These are phyloP conservation scores for Emydomyces testavorans DNA, from an alignment of 2,329 filamentous ascomycete species.

Conservation along the genomic window DNA sequence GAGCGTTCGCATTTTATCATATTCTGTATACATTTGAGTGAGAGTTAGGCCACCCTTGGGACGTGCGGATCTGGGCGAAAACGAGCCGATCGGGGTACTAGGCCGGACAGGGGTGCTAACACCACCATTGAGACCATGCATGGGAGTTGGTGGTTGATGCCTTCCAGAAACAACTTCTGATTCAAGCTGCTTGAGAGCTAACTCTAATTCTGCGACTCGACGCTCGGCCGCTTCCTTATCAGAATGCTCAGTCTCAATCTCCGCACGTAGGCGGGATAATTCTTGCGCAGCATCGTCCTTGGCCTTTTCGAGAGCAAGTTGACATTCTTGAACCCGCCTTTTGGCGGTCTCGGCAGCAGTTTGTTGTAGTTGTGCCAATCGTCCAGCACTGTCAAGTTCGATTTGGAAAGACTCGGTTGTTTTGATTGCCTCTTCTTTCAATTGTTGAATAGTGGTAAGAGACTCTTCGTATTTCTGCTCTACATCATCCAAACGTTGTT, in stretches of 20 bases:
- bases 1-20: constrained; percentile 52
- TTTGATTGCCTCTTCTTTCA: constrained; percentile 70
- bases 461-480: constrained; percentile 80
- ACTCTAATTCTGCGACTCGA: constrained; percentile 54
- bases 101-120: constrained; percentile 41
- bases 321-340: constrained; percentile 48
- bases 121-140: constrained; percentile 41
- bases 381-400: constrained; percentile 68
- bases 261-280: constrained; percentile 42
- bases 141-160: constrained; percentile 43
- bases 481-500: constrained; percentile 68
- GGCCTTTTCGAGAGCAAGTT: constrained; percentile 45
- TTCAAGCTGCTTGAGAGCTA: constrained; percentile 50
- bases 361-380: constrained; percentile 63
- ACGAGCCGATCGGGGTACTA: constrained; percentile 39
- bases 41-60: constrained; percentile 45
- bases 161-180: constrained; percentile 37
- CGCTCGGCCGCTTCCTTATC: constrained; percentile 52
- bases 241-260: constrained; percentile 45
- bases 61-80: constrained; percentile 45
- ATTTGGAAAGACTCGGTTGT: constrained; percentile 78
- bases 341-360: constrained; percentile 50
- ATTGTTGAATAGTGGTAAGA: constrained; percentile 66
- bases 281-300: constrained; percentile 53
- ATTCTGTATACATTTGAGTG: constrained; percentile 54